Evolutionary conservation across 2,329 filamentous ascomycete species (phyloP).

Genomic region (Exophiala phaeomuriformis): DNA sequence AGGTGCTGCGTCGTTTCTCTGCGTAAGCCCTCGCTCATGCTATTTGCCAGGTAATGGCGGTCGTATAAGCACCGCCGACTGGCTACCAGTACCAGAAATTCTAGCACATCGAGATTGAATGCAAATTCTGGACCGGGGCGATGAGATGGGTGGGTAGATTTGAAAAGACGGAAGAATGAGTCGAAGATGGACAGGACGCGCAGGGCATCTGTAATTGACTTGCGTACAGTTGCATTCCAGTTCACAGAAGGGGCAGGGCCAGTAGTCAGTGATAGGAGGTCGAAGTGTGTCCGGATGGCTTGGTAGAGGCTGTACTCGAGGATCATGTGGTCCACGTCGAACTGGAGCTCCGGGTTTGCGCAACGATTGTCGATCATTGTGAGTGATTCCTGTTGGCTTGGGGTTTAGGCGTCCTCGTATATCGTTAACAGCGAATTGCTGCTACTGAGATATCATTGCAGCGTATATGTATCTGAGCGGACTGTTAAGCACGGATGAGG

Average conservation of each 20-base stretch:
- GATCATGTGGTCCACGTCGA: constrained; percentile 27
- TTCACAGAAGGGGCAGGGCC: neutral
- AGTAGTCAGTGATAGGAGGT: neutral
- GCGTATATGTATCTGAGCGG: neutral
- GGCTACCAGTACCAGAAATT: constrained; percentile 18
- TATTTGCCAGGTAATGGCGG: neutral
- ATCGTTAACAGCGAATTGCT: neutral
- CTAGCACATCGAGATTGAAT: constrained; percentile 16
- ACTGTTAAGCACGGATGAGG: too few species aligned
- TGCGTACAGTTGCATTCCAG: neutral
- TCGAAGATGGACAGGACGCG: constrained; percentile 13
- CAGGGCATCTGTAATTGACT: neutral
- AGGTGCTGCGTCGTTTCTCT: neutral
- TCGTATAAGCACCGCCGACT: neutral
- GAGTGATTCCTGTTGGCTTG: too few species aligned
- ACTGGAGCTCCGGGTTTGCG: constrained; percentile 22
- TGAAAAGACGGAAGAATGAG: constrained; percentile 17
- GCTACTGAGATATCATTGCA: neutral
- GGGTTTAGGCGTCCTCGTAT: neutral
- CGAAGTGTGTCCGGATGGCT: constrained; percentile 18
- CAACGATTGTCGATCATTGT: constrained; percentile 22
- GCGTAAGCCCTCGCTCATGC: neutral
- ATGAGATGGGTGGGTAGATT: constrained; percentile 10
- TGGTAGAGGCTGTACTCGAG: constrained; percentile 27
- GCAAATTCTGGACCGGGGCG: neutral